A percentile compares a stretch with the other conserved stretches of the same genome.
phyloP scores from a whole-genome alignment of 257 asterid species.

The Gardenia jasminoides region DNA sequence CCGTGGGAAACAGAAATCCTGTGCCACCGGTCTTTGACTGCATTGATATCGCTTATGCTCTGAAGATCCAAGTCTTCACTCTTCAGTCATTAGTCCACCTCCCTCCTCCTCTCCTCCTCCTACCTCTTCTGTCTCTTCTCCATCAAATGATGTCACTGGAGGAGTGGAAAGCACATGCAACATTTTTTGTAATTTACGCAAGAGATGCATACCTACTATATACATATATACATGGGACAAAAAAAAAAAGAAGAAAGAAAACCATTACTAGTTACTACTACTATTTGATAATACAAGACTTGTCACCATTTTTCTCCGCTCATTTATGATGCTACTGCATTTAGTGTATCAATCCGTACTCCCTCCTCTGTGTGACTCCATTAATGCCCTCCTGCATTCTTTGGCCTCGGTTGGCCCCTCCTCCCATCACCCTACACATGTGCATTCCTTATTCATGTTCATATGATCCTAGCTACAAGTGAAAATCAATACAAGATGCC shows the following conservation, averaged over 20 bases:
- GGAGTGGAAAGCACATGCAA: constrained; percentile 6
- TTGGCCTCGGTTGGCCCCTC: neutral
- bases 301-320: constrained; percentile 1
- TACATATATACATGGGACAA: no score
- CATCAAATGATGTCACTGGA: neutral
- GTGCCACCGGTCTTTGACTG: constrained; percentile 9
- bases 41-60: neutral
- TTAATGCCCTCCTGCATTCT: constrained; percentile 10
- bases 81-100: no score
- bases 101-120: no score
- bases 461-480: neutral
- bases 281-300: neutral
- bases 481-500: neutral
- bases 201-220: no score
- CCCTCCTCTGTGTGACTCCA: constrained; percentile 15
- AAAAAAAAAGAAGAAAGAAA: no score
- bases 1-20: neutral
- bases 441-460: neutral
- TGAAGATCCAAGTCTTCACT: neutral
- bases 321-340: neutral
- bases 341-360: constrained; percentile 12
- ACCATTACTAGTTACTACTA: neutral
- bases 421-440: neutral
- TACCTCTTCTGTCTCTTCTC: no score
- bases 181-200: constrained; percentile 7